Percentiles rank a stretch among this genome's conserved stretches.
Evolutionary conservation across 2,329 filamentous ascomycete species (phyloP).

Genomic region (Fusarium camptoceras): DNA sequence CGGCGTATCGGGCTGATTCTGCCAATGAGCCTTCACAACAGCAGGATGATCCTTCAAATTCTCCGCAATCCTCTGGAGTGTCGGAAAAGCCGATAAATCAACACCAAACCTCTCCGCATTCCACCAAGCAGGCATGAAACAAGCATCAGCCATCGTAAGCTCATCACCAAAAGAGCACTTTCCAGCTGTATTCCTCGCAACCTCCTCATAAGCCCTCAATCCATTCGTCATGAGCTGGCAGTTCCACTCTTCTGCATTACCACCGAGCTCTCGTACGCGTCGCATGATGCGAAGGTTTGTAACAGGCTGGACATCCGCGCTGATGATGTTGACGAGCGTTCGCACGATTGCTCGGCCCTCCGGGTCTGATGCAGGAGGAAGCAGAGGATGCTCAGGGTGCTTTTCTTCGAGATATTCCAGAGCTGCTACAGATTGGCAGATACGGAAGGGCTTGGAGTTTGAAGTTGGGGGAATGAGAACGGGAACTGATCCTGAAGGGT

Average conservation of each 20-base stretch:
- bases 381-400: slow-evolving; percentile 57
- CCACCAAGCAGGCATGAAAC: slow-evolving; percentile 68
- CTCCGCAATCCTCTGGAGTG: slow-evolving; percentile 58
- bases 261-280: slow-evolving; percentile 58
- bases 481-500: slow-evolving; percentile 67
- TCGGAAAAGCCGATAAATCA: slow-evolving; percentile 62
- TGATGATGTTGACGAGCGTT: slow-evolving; percentile 65
- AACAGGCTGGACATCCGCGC: slow-evolving; percentile 69
- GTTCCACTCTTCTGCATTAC: slow-evolving; percentile 62
- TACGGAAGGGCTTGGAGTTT: slow-evolving; percentile 51
- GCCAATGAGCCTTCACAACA: slow-evolving; percentile 65
- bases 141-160: slow-evolving; percentile 69
- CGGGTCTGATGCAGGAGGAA: slow-evolving; percentile 61
- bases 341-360: slow-evolving; percentile 62
- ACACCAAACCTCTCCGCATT: slow-evolving; percentile 67
- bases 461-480: slow-evolving; percentile 58
- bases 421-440: slow-evolving; percentile 69
- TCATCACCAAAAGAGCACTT: slow-evolving; percentile 66
- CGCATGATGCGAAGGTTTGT: slow-evolving; percentile 68
- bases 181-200: slow-evolving; percentile 56
- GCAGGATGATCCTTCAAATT: slow-evolving; percentile 61
- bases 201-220: slow-evolving; percentile 66
- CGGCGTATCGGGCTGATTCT: slow-evolving; percentile 62
- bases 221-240: slow-evolving; percentile 63
- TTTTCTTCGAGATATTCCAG: slow-evolving; percentile 72